Conservation (phyloP, 345 rosid genomes). For the Syzygium aqueum region DNA sequence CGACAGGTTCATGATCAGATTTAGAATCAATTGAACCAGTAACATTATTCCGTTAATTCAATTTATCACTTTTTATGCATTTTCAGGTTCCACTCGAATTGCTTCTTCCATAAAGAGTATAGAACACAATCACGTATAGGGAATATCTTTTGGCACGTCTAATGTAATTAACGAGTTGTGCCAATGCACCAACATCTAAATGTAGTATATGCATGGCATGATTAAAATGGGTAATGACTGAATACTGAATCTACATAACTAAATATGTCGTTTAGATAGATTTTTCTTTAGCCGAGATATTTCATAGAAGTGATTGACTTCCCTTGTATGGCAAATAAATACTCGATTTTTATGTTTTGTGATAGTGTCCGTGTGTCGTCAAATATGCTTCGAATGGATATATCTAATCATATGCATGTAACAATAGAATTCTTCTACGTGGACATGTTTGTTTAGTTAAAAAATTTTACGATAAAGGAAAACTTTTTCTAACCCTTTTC, state of each 20-base stretch:
- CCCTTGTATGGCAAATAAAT: fast-evolving
- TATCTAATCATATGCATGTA: background rate
- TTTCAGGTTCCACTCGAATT: background rate
- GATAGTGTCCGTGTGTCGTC: background rate
- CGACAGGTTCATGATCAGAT: background rate
- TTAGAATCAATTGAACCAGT: background rate
- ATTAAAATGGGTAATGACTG: background rate
- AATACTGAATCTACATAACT: background rate
- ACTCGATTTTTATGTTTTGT: background rate
- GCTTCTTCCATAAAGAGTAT: background rate
- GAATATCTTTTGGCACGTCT: background rate
- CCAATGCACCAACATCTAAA: background rate
- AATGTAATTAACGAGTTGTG: background rate
- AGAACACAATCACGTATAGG: background rate
- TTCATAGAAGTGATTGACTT: background rate
- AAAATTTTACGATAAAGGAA: background rate
- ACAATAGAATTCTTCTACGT: background rate
- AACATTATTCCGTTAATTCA: background rate
- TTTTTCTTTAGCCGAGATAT: background rate
- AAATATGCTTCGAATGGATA: background rate
- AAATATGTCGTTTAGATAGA: background rate
- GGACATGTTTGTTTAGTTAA: background rate
- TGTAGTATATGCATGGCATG: too few relatives aligned
- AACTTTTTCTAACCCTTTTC: background rate
- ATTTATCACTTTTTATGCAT: background rate